phyloP scores from a whole-genome alignment of 2,329 filamentous ascomycete genomes.

The Paecilomyces formosus region DNA sequence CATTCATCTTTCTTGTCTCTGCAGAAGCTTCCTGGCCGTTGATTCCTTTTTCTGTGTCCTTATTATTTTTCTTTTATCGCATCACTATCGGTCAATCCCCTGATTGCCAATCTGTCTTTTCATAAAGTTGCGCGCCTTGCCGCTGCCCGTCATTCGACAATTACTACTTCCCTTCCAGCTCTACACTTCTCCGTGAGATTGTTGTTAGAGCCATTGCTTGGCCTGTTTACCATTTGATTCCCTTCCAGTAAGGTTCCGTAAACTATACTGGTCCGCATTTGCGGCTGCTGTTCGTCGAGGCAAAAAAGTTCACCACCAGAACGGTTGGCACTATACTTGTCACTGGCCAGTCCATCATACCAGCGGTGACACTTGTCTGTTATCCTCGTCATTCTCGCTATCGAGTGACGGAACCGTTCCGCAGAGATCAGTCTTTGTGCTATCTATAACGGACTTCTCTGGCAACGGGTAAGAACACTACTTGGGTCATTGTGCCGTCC shows the following conservation, averaged over 20 bases:
- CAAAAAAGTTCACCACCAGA: background rate
- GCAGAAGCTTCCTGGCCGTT: background rate
- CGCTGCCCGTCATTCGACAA: background rate
- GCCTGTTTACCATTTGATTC: background rate
- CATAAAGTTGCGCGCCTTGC: background rate
- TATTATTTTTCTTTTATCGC: background rate
- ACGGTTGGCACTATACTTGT: background rate
- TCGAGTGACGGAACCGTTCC: background rate
- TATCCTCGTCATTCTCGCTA: background rate
- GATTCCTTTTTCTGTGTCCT: background rate
- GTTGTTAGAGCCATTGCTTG: conserved; percentile 5
- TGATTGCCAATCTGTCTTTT: background rate
- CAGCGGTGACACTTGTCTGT: no score
- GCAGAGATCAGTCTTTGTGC: background rate
- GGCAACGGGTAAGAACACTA: background rate
- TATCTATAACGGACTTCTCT: background rate
- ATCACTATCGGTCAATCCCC: background rate
- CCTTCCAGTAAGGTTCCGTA: conserved; percentile 9
- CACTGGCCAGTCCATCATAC: background rate
- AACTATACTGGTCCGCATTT: conserved; percentile 14
- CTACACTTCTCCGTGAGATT: conserved; percentile 15
- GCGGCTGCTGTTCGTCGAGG: conserved; percentile 15
- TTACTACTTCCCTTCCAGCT: conserved; percentile 3
- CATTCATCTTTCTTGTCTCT: background rate
- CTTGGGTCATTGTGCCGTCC: background rate